phyloP scores from a whole-genome alignment of 2,329 filamentous ascomycete species.

The Xylariaceae sp. region DNA sequence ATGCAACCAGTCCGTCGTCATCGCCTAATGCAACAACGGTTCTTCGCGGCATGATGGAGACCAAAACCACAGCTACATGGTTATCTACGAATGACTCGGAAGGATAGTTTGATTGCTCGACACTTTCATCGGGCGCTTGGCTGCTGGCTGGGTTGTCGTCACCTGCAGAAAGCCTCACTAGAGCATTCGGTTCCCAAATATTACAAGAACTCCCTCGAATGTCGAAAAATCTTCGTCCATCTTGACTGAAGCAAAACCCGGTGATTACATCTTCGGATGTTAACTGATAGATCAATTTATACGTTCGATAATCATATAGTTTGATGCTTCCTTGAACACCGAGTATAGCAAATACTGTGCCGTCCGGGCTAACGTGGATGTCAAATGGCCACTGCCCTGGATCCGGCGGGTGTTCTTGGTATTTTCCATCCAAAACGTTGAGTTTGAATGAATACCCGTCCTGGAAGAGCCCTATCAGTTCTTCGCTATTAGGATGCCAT shows the following conservation, averaged over 20 bases:
- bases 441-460: constrained; percentile 32
- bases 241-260: constrained; percentile 21
- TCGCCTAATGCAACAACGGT: constrained; percentile 18
- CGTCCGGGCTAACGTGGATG: constrained; percentile 19
- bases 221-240: constrained; percentile 25
- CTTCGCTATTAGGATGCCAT: constrained; percentile 27
- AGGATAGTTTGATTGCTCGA: background rate
- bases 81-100: background rate
- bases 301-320: constrained; percentile 24
- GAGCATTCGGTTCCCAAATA: constrained; percentile 30
- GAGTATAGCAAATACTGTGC: constrained; percentile 21
- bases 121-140: background rate
- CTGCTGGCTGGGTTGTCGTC: constrained; percentile 8
- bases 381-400: constrained; percentile 9
- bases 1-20: constrained; percentile 14
- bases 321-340: constrained; percentile 20
- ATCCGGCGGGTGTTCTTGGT: constrained; percentile 23
- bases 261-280: constrained; percentile 18
- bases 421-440: constrained; percentile 22
- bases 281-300: constrained; percentile 26
- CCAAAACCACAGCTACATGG: background rate
- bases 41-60: constrained; percentile 10
- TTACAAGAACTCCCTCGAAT: constrained; percentile 26
- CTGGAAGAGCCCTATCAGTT: constrained; percentile 26
- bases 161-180: constrained; percentile 17